Evolutionary conservation across 441 rosid genomes (phyloP).

Genomic region (Mallotus japonicus): DNA sequence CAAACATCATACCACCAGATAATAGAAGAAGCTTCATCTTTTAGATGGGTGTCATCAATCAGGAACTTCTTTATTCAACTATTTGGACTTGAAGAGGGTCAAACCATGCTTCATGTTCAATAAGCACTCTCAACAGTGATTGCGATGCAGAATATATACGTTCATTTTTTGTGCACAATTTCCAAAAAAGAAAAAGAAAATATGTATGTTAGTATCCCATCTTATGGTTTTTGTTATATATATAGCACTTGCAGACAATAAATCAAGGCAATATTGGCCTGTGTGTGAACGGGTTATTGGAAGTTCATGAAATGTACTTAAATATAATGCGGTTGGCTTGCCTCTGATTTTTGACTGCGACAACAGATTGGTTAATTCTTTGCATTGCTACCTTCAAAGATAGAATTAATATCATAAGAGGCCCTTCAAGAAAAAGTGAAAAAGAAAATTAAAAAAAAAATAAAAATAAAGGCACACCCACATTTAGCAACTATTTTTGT

Average conservation of each 20-base stretch:
- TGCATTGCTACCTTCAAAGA: not conserved
- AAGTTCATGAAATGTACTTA: not conserved
- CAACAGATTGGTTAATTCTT: not conserved
- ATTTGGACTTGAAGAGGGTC: conserved; percentile 33
- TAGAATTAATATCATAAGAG: not conserved
- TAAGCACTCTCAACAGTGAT: not conserved
- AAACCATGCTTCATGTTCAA: conserved; percentile 28
- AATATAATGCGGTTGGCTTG: too few species aligned
- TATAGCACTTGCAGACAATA: not conserved
- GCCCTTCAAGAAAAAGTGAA: not conserved
- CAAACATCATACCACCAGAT: conserved; percentile 26
- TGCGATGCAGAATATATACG: not conserved
- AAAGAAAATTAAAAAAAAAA: too few species aligned
- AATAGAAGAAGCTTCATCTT: conserved; percentile 28
- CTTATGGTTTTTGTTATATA: not conserved
- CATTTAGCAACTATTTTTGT: too few species aligned
- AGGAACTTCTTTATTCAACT: conserved; percentile 32
- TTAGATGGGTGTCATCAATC: conserved; percentile 37
- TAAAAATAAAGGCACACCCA: too few species aligned
- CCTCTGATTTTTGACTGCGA: not conserved
- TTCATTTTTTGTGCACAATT: not conserved
- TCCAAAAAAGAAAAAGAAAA: too few species aligned
- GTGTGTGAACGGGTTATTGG: not conserved
- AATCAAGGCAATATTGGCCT: not conserved
- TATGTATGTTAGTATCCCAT: not conserved